Evolutionary conservation across 768 basidiomycete genomes (phyloP).

Genomic region (Exsudoporus frostii): DNA sequence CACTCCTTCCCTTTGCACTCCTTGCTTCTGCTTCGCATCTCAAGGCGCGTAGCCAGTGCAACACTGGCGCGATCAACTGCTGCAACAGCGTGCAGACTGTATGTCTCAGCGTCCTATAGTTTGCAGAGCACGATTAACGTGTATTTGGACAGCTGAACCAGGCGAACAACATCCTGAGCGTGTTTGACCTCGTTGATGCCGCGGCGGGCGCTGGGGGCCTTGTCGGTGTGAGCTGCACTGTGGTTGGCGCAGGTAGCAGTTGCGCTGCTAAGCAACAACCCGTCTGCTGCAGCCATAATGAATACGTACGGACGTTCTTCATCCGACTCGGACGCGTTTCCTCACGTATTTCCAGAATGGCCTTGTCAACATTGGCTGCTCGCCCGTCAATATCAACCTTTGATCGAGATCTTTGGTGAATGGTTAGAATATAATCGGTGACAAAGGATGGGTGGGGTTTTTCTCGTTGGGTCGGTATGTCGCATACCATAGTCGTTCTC

Average conservation of each 20-base stretch:
- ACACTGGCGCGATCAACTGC: conserved; percentile 8
- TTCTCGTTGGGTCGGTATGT: not conserved
- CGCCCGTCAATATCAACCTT: not conserved
- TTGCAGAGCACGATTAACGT: not conserved
- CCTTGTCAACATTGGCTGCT: conserved; percentile 6
- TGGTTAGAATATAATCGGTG: not conserved
- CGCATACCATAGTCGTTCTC: not conserved
- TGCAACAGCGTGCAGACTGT: conserved; percentile 9
- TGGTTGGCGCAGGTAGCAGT: conserved; percentile 3
- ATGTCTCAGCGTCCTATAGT: not conserved
- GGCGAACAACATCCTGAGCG: not conserved
- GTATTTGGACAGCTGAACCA: not conserved
- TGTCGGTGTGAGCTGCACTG: conserved; percentile 11
- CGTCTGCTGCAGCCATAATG: conserved; percentile 11
- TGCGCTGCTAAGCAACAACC: conserved; percentile 1
- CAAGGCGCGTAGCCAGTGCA: conserved; percentile 10
- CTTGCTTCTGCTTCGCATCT: conserved; percentile 11
- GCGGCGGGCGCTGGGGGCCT: not conserved
- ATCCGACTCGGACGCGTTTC: not conserved
- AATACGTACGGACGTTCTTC: not conserved
- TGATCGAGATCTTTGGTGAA: not conserved
- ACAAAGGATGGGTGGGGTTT: not conserved
- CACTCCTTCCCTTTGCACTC: conserved; percentile 13
- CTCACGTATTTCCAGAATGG: not conserved
- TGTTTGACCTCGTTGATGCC: not conserved